Evolutionary conservation across 1,139 yeast species (phyloP), one percentile per base, ranked within the genome.

Genomic region (Geotrichum fermentans): DNA sequence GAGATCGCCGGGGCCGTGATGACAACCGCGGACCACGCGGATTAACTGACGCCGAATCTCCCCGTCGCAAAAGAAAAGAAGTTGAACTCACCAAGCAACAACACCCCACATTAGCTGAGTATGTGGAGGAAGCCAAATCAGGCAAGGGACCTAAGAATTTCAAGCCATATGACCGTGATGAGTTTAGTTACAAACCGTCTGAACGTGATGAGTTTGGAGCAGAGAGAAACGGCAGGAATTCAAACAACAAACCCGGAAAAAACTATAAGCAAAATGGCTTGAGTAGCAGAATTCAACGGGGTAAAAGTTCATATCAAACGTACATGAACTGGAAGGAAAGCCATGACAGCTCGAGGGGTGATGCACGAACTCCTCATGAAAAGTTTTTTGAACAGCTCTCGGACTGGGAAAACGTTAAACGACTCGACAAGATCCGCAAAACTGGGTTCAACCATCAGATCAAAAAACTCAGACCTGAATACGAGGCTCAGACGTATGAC

Each of bases 11-110:
- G n/a, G 22, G n/a, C n/a, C 14, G n/a, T n/a, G n/a, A n/a, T n/a
- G n/a, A n/a, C n/a, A n/a, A n/a, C n/a, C n/a, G n/a, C n/a, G n/a
- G n/a, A n/a, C n/a, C n/a, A n/a, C n/a, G n/a, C n/a, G 26, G 18
- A n/a, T 20, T 18, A 14, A 20, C 18, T n/a, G 2, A 20, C 22
- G 7, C 13, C 1, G 10, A 40, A 16, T 8, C 29, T 33, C 30
- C 36, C 11, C 8, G 33, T 11, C 45, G 32, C 20, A 43, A 43
- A 26, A 35, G 14, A 35, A 43, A 43, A 26, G 43, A 32, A 6
- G 43, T 45, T 7, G 24, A 45, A 17, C 43, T 45, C 10, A 29
- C 41, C 10, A 43, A 40, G 32, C 39, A 39, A 40, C 39, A 39
- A 43, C 39, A 32, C 22, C 34, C 24, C 28, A 28, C 37, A 17